Evolutionary conservation across 192 early-diverging fungal species (phyloP).

Genomic region (Backusella parvicylindrica): DNA sequence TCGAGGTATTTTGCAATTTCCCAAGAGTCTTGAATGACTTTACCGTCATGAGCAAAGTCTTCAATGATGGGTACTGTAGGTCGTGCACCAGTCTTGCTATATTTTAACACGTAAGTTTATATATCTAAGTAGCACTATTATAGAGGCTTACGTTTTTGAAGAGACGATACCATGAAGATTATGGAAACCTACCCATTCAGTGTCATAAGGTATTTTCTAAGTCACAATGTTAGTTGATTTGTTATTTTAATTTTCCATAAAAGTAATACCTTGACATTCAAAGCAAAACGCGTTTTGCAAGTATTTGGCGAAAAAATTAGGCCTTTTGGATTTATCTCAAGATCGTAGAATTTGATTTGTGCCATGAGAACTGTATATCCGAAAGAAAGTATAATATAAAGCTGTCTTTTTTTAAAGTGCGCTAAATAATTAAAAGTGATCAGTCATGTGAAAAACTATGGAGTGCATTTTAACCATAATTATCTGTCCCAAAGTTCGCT

Average conservation of each 20-base stretch:
- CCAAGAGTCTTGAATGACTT: constrained; percentile 46
- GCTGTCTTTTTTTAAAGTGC: neutral
- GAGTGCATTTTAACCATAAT: neutral
- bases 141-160: neutral
- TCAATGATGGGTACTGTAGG: constrained; percentile 42
- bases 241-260: neutral
- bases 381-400: neutral
- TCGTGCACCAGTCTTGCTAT: neutral
- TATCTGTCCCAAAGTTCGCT: neutral
- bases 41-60: constrained; percentile 23
- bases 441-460: neutral
- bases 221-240: too few relatives aligned
- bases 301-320: neutral
- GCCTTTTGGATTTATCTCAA: neutral
- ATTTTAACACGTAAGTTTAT: neutral
- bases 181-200: neutral
- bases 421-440: neutral
- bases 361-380: neutral
- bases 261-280: neutral
- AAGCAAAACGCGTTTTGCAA: neutral
- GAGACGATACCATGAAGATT: neutral
- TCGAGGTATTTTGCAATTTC: constrained; percentile 61
- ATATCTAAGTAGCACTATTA: neutral
- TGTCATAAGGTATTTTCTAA: neutral
- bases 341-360: neutral